A percentile compares a stretch with the other conserved stretches of the same genome.
These are phyloP conservation scores for Aspergillus vadensis DNA, from an alignment of 2,329 filamentous ascomycete genomes.

Conservation along the genomic window DNA sequence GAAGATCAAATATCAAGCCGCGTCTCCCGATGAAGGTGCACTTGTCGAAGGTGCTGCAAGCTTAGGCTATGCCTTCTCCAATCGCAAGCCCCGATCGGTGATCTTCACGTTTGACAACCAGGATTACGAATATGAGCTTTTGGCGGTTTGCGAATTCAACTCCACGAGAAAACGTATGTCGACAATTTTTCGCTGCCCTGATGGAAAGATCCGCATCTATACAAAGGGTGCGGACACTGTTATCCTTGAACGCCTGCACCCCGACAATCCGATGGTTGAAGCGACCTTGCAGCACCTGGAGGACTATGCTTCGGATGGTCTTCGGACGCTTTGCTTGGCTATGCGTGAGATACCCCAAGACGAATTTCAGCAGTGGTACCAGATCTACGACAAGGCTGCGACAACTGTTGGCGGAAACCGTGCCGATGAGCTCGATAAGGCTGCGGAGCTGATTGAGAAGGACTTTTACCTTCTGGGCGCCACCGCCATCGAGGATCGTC, in stretches of 20 bases:
- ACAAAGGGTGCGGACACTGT: conserved; percentile 98
- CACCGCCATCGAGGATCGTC: conserved; percentile 93
- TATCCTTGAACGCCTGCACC: conserved; percentile 84
- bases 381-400: conserved; percentile 81
- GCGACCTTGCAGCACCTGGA: conserved; percentile 92
- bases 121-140: conserved; percentile 79
- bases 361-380: conserved; percentile 84
- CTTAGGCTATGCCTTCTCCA: conserved; percentile 86
- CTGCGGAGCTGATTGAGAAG: conserved; percentile 90
- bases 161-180: conserved; percentile 98
- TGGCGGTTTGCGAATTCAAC: conserved; percentile 99
- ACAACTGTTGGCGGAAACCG: conserved; percentile 92
- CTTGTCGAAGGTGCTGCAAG: conserved; percentile 85
- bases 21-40: conserved; percentile 96
- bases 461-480: conserved; percentile 90
- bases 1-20: conserved; percentile 94
- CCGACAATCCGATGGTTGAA: conserved; percentile 84
- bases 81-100: conserved; percentile 85
- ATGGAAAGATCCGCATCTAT: conserved; percentile 91
- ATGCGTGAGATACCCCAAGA: conserved; percentile 90
- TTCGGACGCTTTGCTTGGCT: conserved; percentile 90
- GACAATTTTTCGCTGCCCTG: conserved; percentile 91
- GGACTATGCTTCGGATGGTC: conserved; percentile 94
- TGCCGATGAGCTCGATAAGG: conserved; percentile 94
- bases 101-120: conserved; percentile 75